These are phyloP conservation scores for Diplodia seriata DNA, from an alignment of 2,329 filamentous ascomycete genomes.

Conservation along the genomic window DNA sequence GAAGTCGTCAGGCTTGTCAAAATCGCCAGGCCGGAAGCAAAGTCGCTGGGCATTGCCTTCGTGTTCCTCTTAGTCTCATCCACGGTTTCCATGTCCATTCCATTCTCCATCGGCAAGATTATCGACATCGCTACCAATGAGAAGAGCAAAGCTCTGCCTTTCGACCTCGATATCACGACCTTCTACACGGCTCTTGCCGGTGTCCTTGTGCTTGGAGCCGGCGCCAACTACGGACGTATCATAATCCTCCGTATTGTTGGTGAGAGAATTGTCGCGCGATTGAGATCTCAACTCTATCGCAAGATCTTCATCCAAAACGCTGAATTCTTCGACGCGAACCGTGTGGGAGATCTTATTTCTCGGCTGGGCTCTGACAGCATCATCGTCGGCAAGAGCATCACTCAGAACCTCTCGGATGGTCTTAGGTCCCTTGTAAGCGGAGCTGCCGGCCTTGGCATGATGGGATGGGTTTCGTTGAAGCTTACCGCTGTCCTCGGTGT, in stretches of 20 bases:
- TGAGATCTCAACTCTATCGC: conserved; percentile 88
- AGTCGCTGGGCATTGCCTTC: conserved; percentile 81
- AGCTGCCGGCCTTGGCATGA: conserved; percentile 84
- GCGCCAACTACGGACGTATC: conserved; percentile 92
- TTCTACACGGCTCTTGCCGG: conserved; percentile 82
- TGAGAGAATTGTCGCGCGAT: conserved; percentile 88
- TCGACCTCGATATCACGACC: conserved; percentile 82
- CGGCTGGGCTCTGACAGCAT: conserved; percentile 95
- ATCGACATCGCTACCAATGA: conserved; percentile 82
- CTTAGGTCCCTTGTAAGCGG: conserved; percentile 89
- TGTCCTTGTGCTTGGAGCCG: conserved; percentile 81
- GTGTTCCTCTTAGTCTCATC: conserved; percentile 87
- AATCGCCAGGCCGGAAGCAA: conserved; percentile 85
- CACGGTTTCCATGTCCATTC: conserved; percentile 92
- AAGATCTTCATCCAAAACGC: conserved; percentile 96
- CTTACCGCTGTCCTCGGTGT: conserved; percentile 85
- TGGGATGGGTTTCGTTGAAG: conserved; percentile 94
- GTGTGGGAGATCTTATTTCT: conserved; percentile 94
- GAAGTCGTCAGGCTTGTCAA: conserved; percentile 89
- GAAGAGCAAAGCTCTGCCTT: conserved; percentile 68
- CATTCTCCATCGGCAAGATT: conserved; percentile 95
- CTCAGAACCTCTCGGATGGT: conserved; percentile 97
- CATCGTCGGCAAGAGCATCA: conserved; percentile 98
- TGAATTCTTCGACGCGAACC: conserved; percentile 98
- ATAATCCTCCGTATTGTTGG: conserved; percentile 92